A percentile compares a stretch with the other conserved stretches of the same genome.
These are phyloP conservation scores for Ophiostoma himal-ulmi DNA, from an alignment of 2,329 filamentous ascomycete genomes.

Conservation along the genomic window DNA sequence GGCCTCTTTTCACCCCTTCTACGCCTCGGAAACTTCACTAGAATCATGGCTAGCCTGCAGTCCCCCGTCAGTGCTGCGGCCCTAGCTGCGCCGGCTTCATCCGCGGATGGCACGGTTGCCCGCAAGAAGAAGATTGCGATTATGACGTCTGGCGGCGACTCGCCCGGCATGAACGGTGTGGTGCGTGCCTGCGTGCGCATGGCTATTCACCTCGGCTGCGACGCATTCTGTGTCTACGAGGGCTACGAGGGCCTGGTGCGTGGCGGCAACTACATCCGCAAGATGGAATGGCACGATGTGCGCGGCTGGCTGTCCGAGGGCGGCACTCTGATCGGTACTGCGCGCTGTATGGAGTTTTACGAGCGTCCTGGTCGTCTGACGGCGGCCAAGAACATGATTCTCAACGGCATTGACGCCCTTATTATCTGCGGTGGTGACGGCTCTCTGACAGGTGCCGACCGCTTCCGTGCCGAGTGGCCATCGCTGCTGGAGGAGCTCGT, in stretches of 20 bases:
- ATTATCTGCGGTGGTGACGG: slow-evolving; percentile 97
- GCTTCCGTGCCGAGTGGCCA: slow-evolving; percentile 89
- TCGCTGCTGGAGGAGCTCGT: slow-evolving; percentile 81
- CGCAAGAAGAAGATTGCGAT: slow-evolving; percentile 68
- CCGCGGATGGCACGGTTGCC: neutral
- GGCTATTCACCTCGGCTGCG: slow-evolving; percentile 76
- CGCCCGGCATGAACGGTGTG: slow-evolving; percentile 89
- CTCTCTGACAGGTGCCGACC: slow-evolving; percentile 90
- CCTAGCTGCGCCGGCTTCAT: neutral
- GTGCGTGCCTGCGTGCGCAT: slow-evolving; percentile 88
- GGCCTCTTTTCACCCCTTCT: neutral
- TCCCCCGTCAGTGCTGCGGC: neutral
- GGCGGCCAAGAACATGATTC: slow-evolving; percentile 90
- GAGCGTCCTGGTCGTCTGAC: slow-evolving; percentile 75
- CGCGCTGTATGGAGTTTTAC: slow-evolving; percentile 86
- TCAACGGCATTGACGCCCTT: slow-evolving; percentile 88
- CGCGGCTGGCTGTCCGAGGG: slow-evolving; percentile 90
- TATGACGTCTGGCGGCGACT: slow-evolving; percentile 92
- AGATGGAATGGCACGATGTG: slow-evolving; percentile 89
- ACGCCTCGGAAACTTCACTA: neutral
- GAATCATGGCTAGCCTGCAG: neutral
- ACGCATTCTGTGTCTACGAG: slow-evolving; percentile 78
- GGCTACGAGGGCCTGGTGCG: slow-evolving; percentile 93
- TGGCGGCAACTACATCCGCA: slow-evolving; percentile 79
- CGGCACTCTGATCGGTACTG: slow-evolving; percentile 92